These are phyloP conservation scores for Leucocoprinus leucothites DNA, from an alignment of 768 basidiomycete species.

Conservation along the genomic window DNA sequence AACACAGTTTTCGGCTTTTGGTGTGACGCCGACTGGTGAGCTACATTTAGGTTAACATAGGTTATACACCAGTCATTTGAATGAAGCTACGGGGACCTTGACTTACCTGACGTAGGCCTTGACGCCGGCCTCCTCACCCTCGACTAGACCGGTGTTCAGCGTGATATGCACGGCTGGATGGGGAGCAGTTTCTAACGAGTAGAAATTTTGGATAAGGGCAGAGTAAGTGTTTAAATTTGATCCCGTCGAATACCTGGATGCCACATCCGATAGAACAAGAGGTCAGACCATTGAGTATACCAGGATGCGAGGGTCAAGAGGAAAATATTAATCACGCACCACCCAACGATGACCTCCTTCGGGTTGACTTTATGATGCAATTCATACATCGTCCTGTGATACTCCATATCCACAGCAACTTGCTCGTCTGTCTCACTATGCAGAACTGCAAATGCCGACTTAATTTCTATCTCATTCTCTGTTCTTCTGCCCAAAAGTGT, in stretches of 20 bases:
- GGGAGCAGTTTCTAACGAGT: slow-evolving; percentile 86
- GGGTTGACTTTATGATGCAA: slow-evolving; percentile 81
- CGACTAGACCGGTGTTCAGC: slow-evolving; percentile 79
- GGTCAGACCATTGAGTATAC: background rate
- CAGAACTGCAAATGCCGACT: slow-evolving; percentile 85
- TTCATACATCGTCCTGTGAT: slow-evolving; percentile 91
- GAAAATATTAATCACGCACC: slow-evolving; percentile 49
- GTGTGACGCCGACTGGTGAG: slow-evolving; percentile 83
- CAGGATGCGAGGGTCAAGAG: background rate
- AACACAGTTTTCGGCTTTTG: slow-evolving; percentile 92
- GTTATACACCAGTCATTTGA: slow-evolving; percentile 12
- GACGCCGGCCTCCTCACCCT: slow-evolving; percentile 63
- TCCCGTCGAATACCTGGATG: slow-evolving; percentile 86
- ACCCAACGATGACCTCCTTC: slow-evolving; percentile 91
- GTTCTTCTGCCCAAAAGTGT: slow-evolving; percentile 86
- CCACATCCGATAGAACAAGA: background rate
- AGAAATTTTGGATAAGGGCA: slow-evolving; percentile 97
- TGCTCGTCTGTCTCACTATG: slow-evolving; percentile 92
- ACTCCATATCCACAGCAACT: slow-evolving; percentile 95
- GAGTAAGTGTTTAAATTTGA: slow-evolving; percentile 91
- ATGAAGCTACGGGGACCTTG: background rate
- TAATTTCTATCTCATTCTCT: slow-evolving; percentile 68
- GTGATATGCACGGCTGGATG: slow-evolving; percentile 90
- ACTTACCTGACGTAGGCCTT: slow-evolving; percentile 84
- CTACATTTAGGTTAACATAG: slow-evolving; percentile 34